Evolutionary conservation across 495 filamentous ascomycete species (phyloP), one percentile per base, ranked within the genome.

Genomic region (Penicillium tannophilum): DNA sequence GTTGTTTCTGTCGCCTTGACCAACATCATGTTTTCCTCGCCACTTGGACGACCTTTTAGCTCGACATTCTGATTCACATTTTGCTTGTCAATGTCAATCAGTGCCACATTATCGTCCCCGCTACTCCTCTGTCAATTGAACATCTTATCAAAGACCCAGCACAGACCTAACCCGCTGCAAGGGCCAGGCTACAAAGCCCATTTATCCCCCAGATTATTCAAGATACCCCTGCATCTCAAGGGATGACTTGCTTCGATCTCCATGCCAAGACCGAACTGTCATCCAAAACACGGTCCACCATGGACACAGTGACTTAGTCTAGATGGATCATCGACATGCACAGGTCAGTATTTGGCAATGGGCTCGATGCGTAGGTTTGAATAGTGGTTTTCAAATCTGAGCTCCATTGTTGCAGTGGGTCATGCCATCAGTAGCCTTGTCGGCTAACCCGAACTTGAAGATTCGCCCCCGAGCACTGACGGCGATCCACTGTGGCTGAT

Each of bases 211-310:
- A 49, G 56, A 50, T 43, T 49, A 62, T 61, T 16, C 36, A 42
- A 49, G 44, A 23, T 52, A 43, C 67, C 67, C 67, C 67, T 69
- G 64, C 64, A 50, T 70, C 58, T 33, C 9, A 58, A 60, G 55
- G 67, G 62, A 67, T 64, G 55, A 63, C 57, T 58, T 63, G 39
- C 59, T 46, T 59, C 5, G 17, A 60, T 36, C 52, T 45, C 41
- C 52, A 52, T 63, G 59, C 66, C 55, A 61, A 63, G 59, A 47
- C 54, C 17, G 0, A 6, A 17, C 11, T 48, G 14, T 11, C 42
- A 42, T 43, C 16, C 53, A 45, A 35, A 33, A 19, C 55, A 52
- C 39, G 36, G 36, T 20, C 39, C 48, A 52, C 26, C 8, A 52
- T 23, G n/a, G 17, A 36, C 31, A 42, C 43, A 26, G 31, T 39